phyloP scores from a whole-genome alignment of 805 yeast species.

The Tetrapisispora nanseiensis region DNA sequence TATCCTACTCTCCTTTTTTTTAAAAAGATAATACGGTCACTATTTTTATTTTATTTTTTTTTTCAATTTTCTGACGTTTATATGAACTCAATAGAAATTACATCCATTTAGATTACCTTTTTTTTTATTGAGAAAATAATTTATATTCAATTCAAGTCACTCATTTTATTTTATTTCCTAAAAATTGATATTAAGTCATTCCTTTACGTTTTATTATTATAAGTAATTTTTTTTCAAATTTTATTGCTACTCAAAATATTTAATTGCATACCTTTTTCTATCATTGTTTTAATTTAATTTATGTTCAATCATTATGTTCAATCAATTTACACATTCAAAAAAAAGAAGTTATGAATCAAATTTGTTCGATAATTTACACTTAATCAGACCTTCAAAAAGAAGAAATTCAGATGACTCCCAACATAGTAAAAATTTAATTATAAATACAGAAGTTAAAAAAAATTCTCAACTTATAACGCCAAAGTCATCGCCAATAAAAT shows the following conservation, averaged over 20 bases:
- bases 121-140: not conserved
- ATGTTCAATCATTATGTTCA: not conserved
- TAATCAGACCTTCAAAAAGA: conserved; percentile 8
- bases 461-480: conserved; percentile 2
- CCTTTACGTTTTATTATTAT: not conserved
- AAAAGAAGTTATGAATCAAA: conserved; percentile 14
- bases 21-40: no score
- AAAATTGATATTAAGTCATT: not conserved
- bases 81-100: no score
- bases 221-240: not conserved
- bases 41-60: no score
- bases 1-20: no score
- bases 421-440: not conserved
- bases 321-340: no score
- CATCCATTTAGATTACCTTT: no score
- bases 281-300: not conserved
- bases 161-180: not conserved
- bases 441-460: not conserved
- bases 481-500: conserved; percentile 3
- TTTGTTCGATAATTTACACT: conserved; percentile 4
- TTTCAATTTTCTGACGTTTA: no score
- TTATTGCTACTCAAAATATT: no score
- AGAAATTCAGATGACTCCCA: not conserved
- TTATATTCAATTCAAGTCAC: no score
- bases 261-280: not conserved